Conservation (phyloP, 345 rosid genomes). For the Cardamine resedifolia region DNA sequence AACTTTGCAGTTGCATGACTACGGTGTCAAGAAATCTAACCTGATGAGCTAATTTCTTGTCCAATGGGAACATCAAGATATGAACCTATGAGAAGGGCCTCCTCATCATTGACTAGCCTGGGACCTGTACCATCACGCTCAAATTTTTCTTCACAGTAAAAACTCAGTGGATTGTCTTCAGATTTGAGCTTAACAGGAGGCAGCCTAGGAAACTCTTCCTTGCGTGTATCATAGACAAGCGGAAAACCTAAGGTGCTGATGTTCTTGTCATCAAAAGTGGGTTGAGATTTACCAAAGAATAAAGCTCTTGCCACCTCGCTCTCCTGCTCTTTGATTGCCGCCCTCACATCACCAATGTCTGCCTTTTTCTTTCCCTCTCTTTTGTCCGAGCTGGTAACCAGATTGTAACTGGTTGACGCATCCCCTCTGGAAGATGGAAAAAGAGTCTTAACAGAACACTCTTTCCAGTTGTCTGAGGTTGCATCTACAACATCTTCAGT, state of each 20-base stretch:
- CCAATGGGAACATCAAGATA: conserved; percentile 92
- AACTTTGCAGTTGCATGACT: not conserved
- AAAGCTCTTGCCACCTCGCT: conserved; percentile 90
- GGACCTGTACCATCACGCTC: conserved; percentile 63
- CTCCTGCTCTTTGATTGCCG: conserved; percentile 78
- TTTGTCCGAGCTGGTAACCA: conserved; percentile 45
- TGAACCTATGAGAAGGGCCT: conserved; percentile 72
- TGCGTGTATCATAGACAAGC: conserved; percentile 55
- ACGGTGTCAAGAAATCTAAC: conserved; percentile 41
- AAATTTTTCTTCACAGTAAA: conserved; percentile 86
- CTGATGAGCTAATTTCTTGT: conserved; percentile 91
- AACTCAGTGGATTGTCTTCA: conserved; percentile 68
- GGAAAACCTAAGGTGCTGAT: conserved; percentile 52
- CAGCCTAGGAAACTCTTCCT: conserved; percentile 89
- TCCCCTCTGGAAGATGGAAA: conserved; percentile 62
- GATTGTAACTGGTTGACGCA: conserved; percentile 54
- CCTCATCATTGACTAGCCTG: conserved; percentile 62
- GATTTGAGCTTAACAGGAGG: conserved; percentile 97
- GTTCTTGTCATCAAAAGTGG: conserved; percentile 51
- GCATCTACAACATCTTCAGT: conserved; percentile 47
- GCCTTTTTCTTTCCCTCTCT: conserved; percentile 71
- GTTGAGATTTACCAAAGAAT: conserved; percentile 60
- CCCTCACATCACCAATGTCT: conserved; percentile 49
- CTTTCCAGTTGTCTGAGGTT: conserved; percentile 67
- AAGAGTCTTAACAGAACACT: conserved; percentile 64